phyloP scores from a whole-genome alignment of 805 yeast genomes.

The Barnettozyma californica region DNA sequence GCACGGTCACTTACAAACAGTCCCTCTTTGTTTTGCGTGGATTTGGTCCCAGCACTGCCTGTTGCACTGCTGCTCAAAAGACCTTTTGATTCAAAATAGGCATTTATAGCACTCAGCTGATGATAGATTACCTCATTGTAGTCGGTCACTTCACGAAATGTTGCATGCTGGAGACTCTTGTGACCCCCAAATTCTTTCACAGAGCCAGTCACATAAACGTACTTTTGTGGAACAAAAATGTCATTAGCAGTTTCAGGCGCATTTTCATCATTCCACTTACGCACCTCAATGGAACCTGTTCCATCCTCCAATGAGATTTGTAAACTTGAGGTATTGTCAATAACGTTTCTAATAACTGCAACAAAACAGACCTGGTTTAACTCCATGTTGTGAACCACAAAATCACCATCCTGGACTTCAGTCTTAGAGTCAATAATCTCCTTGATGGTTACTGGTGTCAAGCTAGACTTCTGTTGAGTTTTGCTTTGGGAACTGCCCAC shows the following conservation, averaged over 20 bases:
- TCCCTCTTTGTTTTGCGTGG: slow-evolving; percentile 17
- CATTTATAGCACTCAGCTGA: slow-evolving; percentile 55
- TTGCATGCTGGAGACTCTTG: slow-evolving; percentile 60
- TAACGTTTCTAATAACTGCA: slow-evolving; percentile 65
- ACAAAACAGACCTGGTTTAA: slow-evolving; percentile 59
- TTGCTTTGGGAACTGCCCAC: slow-evolving; percentile 31
- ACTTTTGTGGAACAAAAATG: slow-evolving; percentile 41
- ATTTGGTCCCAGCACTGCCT: background rate
- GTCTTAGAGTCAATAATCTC: slow-evolving; percentile 61
- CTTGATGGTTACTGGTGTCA: slow-evolving; percentile 70
- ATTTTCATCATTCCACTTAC: slow-evolving; percentile 55
- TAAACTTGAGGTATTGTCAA: slow-evolving; percentile 51
- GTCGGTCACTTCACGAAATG: slow-evolving; percentile 50
- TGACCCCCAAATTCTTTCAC: slow-evolving; percentile 57
- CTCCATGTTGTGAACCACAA: slow-evolving; percentile 51
- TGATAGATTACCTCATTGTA: slow-evolving; percentile 68
- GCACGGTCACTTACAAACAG: slow-evolving; percentile 42
- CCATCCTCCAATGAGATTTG: slow-evolving; percentile 70
- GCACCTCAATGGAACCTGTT: slow-evolving; percentile 59
- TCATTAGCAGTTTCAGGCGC: slow-evolving; percentile 31
- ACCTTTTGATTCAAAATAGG: slow-evolving; percentile 54
- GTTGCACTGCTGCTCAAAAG: slow-evolving; percentile 15
- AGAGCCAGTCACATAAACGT: slow-evolving; percentile 55
- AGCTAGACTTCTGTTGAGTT: slow-evolving; percentile 30
- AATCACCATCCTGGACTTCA: slow-evolving; percentile 62